Conservation (phyloP, 1,139 yeast genomes). For the Suhomyces kunorum region DNA sequence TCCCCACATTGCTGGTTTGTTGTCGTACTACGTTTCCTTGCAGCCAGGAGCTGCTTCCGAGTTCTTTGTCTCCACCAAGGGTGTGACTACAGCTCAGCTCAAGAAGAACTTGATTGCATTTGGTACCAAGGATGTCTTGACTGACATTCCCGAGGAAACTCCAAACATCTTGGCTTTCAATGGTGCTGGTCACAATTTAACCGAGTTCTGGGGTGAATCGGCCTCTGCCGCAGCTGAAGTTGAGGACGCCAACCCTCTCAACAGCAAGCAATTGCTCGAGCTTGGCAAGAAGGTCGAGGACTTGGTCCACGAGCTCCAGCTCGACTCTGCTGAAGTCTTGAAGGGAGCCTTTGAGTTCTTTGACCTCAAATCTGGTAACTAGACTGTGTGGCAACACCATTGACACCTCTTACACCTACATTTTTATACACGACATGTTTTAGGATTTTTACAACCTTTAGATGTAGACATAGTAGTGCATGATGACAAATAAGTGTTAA, state of each 20-base stretch:
- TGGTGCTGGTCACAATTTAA: slow-evolving; percentile 85
- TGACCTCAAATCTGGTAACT: background rate
- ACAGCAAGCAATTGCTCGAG: slow-evolving; percentile 2
- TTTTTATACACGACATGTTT: too few relatives aligned
- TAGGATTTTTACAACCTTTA: too few relatives aligned
- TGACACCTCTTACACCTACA: background rate
- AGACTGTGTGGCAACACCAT: too few relatives aligned
- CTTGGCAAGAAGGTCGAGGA: slow-evolving; percentile 23
- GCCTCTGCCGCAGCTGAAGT: slow-evolving; percentile 3
- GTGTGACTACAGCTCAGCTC: slow-evolving; percentile 80
- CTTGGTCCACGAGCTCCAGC: slow-evolving; percentile 24
- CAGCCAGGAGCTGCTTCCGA: slow-evolving; percentile 85
- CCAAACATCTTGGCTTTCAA: slow-evolving; percentile 89
- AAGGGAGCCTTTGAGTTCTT: slow-evolving; percentile 22
- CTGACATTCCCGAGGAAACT: slow-evolving; percentile 77
- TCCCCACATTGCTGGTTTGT: slow-evolving; percentile 92
- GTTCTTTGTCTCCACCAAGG: slow-evolving; percentile 55
- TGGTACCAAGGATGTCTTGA: slow-evolving; percentile 69
- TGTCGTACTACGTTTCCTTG: slow-evolving; percentile 85
- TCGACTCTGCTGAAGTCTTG: slow-evolving; percentile 24
- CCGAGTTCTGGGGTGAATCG: slow-evolving; percentile 61
- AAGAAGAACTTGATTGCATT: slow-evolving; percentile 83
- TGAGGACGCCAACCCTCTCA: background rate
- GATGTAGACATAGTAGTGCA: too few relatives aligned
- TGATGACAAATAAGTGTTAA: too few relatives aligned